These are phyloP conservation scores for Fusarium protoensiforme DNA, from an alignment of 2,329 filamentous ascomycete species.

Conservation along the genomic window DNA sequence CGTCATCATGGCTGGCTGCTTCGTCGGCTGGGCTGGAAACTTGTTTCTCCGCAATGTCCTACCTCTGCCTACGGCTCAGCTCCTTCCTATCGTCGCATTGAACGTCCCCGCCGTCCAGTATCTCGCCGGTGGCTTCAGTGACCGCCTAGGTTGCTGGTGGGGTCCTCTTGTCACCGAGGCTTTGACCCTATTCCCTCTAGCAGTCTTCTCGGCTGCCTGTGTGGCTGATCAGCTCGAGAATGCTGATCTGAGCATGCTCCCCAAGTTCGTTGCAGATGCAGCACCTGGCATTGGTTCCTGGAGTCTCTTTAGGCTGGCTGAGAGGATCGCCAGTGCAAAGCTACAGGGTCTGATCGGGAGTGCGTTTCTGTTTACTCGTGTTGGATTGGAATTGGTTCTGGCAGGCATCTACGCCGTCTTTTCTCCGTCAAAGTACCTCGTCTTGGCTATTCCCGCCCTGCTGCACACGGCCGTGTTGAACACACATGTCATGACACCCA, in stretches of 20 bases:
- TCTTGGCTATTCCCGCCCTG: conserved; percentile 77
- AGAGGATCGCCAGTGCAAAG: conserved; percentile 53
- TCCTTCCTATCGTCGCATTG: conserved; percentile 79
- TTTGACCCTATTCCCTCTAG: conserved; percentile 76
- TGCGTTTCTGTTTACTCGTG: conserved; percentile 73
- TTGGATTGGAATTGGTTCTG: conserved; percentile 77
- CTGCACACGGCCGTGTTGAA: conserved; percentile 79
- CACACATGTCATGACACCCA: conserved; percentile 73
- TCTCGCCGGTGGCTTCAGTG: conserved; percentile 75
- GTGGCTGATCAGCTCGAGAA: conserved; percentile 74
- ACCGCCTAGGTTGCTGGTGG: conserved; percentile 71
- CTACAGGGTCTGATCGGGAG: conserved; percentile 67
- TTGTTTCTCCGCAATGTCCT: conserved; percentile 60
- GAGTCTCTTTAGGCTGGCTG: conserved; percentile 67
- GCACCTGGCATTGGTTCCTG: conserved; percentile 75
- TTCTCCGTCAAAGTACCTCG: conserved; percentile 74
- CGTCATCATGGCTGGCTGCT: conserved; percentile 72
- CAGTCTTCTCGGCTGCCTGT: conserved; percentile 71
- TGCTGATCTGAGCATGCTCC: conserved; percentile 65
- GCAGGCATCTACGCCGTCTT: conserved; percentile 72
- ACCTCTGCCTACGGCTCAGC: conserved; percentile 59
- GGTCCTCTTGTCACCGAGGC: conserved; percentile 82
- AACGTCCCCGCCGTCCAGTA: conserved; percentile 81
- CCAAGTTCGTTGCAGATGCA: conserved; percentile 70
- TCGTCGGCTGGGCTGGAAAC: conserved; percentile 78